Percentiles rank a stretch among this genome's conserved stretches.
Conservation (phyloP, 805 yeast genomes). For the Myxozyma neglecta region DNA sequence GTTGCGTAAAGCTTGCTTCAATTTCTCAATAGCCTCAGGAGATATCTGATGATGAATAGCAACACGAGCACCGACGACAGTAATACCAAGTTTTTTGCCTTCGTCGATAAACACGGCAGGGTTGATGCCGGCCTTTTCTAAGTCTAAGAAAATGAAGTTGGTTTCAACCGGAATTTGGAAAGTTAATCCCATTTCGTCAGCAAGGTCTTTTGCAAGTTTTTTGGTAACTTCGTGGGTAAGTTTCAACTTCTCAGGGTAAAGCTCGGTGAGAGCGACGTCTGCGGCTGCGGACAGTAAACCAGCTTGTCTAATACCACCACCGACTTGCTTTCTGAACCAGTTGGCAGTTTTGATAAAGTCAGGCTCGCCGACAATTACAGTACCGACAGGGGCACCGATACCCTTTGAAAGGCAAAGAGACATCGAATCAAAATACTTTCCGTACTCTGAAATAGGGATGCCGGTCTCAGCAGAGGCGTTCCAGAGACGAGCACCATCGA, state of each 20-base stretch:
- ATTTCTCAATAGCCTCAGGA: constrained; percentile 53
- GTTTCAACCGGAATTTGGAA: constrained; percentile 78
- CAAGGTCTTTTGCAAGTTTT: constrained; percentile 45
- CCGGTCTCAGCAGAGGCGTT: constrained; percentile 80
- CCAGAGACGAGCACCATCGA: constrained; percentile 96
- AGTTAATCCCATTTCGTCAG: constrained; percentile 49
- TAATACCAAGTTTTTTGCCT: constrained; percentile 61
- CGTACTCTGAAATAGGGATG: constrained; percentile 65
- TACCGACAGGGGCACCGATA: constrained; percentile 91
- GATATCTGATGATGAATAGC: constrained; percentile 76
- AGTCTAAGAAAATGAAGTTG: constrained; percentile 73
- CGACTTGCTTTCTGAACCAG: constrained; percentile 87
- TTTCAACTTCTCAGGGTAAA: constrained; percentile 54
- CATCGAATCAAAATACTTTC: constrained; percentile 80
- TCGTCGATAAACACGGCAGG: constrained; percentile 53
- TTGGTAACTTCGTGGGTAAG: constrained; percentile 54
- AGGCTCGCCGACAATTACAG: constrained; percentile 70
- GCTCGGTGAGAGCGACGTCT: constrained; percentile 68
- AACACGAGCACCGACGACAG: constrained; percentile 68
- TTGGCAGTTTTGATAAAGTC: constrained; percentile 65
- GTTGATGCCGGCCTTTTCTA: constrained; percentile 54
- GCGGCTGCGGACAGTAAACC: constrained; percentile 86
- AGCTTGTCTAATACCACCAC: constrained; percentile 90
- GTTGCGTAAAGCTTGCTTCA: constrained; percentile 49
- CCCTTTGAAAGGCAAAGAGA: constrained; percentile 87